Evolutionary conservation across 2,329 filamentous ascomycete genomes (phyloP), one percentile per base, ranked within the genome.

Genomic region (Aurifilum marmelostoma): DNA sequence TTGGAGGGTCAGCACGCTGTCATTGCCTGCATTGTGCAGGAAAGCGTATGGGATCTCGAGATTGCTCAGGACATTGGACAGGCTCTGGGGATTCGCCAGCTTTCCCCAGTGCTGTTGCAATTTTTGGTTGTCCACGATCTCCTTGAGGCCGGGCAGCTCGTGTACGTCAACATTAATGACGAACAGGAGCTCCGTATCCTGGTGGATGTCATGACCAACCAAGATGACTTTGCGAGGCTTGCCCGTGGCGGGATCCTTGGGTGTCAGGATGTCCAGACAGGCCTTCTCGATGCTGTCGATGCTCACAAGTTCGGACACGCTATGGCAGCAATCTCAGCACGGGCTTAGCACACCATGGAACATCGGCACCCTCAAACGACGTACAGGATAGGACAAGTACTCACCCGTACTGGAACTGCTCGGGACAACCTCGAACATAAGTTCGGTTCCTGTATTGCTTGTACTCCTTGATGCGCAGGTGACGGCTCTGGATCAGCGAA

Each of bases 1-100:
- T 71, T 90, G 89, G 71, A 97, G 79, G 0, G 93, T 95, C 76
- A 91, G 96, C 1, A 89, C 86, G 0, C 94, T 93, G 76, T 97
- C 94, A 73, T 97, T 97, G 1, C 94, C 89, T 0, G 90, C 94
- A 75, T 97, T 97, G 79, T 97, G 94, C n/a, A 95, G 82, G 73
- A 91, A 84, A 78, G 83, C 87, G 56, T 83, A 87, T 0, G 80
- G 74, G 11, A 97, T 86, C 2, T 85, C 86, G 37, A 97, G 82
- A 7, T 90, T 84, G 7, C 79, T 75, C 32, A 97, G 85, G 18
- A 97, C 83, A 7, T 74, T 80, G 0, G 80, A 81, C 1, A 98
- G 84, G 1, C 85, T 86, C 18, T 85, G 84, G 3, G 83, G 77
- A 2, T 91, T 81, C 0, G 76, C 74, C 29, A 86, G 83, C 18